These are phyloP conservation scores for Fusarium fujikuroi DNA, from an alignment of 2,329 filamentous ascomycete species.

Conservation along the genomic window DNA sequence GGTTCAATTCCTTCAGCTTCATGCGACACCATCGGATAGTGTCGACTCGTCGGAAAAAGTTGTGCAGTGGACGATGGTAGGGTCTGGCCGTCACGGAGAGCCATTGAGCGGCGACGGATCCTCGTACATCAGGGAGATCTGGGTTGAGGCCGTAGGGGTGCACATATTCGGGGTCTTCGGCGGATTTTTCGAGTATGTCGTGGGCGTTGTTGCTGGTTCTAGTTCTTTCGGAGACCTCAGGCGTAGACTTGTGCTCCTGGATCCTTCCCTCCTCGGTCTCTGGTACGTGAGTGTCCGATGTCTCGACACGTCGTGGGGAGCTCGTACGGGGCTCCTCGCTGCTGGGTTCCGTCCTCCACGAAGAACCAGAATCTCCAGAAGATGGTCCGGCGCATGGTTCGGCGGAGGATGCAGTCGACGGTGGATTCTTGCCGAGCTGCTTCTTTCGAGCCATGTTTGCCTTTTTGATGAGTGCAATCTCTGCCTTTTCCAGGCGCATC, in stretches of 20 bases:
- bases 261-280: background rate
- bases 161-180: slow-evolving; percentile 48
- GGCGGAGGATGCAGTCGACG: slow-evolving; percentile 11
- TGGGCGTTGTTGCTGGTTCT: background rate
- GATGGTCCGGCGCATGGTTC: slow-evolving; percentile 20
- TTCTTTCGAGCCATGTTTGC: slow-evolving; percentile 80
- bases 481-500: slow-evolving; percentile 84
- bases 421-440: slow-evolving; percentile 33
- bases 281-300: background rate
- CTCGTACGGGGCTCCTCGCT: slow-evolving; percentile 13
- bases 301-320: slow-evolving; percentile 8
- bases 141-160: slow-evolving; percentile 52
- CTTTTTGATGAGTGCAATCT: slow-evolving; percentile 84
- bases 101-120: slow-evolving; percentile 76
- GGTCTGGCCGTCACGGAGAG: slow-evolving; percentile 78
- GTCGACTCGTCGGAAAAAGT: slow-evolving; percentile 89
- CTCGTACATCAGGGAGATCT: slow-evolving; percentile 54
- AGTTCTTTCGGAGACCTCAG: slow-evolving; percentile 19
- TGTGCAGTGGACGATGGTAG: slow-evolving; percentile 72
- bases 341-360: slow-evolving; percentile 16
- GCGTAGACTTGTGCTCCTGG: slow-evolving; percentile 23
- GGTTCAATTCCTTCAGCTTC: slow-evolving; percentile 53
- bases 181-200: slow-evolving; percentile 33
- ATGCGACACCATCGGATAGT: slow-evolving; percentile 89
- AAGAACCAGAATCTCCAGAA: slow-evolving; percentile 24